Evolutionary conservation across 2,329 filamentous ascomycete genomes (phyloP).

Genomic region (Verticillium dahliae): DNA sequence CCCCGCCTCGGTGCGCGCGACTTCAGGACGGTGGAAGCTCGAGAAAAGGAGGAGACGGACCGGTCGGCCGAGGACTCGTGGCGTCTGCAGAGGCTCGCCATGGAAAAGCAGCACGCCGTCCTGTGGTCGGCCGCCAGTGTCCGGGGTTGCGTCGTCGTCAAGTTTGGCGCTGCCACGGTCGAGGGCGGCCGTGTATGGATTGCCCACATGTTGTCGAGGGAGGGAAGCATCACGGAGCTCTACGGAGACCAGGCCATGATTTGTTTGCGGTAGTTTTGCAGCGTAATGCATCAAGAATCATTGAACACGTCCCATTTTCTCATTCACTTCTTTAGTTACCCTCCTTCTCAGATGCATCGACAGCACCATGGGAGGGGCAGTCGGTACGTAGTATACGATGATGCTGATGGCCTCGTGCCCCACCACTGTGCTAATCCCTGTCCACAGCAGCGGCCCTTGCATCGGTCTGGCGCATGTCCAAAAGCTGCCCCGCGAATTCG

Average conservation of each 20-base stretch:
- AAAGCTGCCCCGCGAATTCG: background rate
- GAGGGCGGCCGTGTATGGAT: slow-evolving; percentile 80
- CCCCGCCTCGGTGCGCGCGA: slow-evolving; percentile 79
- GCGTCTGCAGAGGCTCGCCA: slow-evolving; percentile 46
- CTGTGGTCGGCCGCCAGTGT: slow-evolving; percentile 80
- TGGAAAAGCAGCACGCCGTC: slow-evolving; percentile 54
- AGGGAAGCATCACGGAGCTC: slow-evolving; percentile 61
- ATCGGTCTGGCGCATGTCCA: background rate
- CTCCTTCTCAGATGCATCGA: too few species aligned
- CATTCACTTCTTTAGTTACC: too few species aligned
- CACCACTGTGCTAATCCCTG: slow-evolving; percentile 17
- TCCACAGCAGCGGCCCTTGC: background rate
- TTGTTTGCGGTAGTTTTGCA: slow-evolving; percentile 51
- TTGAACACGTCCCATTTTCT: too few species aligned
- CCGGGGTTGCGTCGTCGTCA: slow-evolving; percentile 80
- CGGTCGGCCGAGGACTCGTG: slow-evolving; percentile 41
- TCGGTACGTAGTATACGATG: background rate
- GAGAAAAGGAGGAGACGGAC: slow-evolving; percentile 25
- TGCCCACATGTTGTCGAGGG: slow-evolving; percentile 63
- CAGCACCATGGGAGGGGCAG: background rate
- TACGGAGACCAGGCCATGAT: slow-evolving; percentile 81
- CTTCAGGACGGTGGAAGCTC: slow-evolving; percentile 55
- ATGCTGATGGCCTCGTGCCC: slow-evolving; percentile 19
- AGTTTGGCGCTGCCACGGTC: slow-evolving; percentile 77
- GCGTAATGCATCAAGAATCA: too few species aligned